Percentiles rank a stretch among this genome's conserved stretches.
Conservation (phyloP, 2,329 filamentous ascomycete species). For the Aspergillus latus region DNA sequence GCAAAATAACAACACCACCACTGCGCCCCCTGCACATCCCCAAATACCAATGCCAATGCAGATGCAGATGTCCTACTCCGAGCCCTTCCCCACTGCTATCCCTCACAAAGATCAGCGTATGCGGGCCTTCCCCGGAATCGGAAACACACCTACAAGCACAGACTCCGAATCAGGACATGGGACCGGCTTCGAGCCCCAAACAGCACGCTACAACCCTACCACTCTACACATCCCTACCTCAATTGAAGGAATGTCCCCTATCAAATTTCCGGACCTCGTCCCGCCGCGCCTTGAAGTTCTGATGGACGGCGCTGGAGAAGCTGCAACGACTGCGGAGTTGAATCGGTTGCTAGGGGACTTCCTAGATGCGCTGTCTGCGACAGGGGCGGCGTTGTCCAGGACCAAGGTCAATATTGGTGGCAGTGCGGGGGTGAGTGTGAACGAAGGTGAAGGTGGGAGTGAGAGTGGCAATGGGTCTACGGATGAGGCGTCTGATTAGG, state of each 20-base stretch:
- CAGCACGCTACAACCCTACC: conserved; percentile 19
- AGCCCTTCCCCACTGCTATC: conserved; percentile 29
- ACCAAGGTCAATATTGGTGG: background rate
- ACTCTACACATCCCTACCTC: background rate
- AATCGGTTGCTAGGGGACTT: conserved; percentile 44
- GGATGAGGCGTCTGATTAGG: background rate
- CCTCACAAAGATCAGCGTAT: conserved; percentile 20
- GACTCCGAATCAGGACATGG: background rate
- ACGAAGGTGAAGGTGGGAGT: background rate
- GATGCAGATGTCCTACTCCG: conserved; percentile 17
- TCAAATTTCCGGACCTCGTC: conserved; percentile 40
- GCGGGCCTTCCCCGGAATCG: too few species aligned
- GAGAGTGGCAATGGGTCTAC: background rate
- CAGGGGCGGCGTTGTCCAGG: conserved; percentile 33
- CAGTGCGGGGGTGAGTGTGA: background rate
- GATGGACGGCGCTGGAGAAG: conserved; percentile 38
- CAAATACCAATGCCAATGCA: background rate
- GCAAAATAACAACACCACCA: conserved; percentile 19
- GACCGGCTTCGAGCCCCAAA: conserved; percentile 19
- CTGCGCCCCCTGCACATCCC: conserved; percentile 8
- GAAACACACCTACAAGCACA: background rate
- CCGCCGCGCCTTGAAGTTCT: conserved; percentile 43
- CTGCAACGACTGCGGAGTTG: conserved; percentile 40
- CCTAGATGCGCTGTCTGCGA: conserved; percentile 39
- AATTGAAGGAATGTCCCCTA: conserved; percentile 7